Percentiles rank a stretch among this genome's conserved stretches.
Evolutionary conservation across 371 early-diverging fungal species (phyloP).

Genomic region (Zancudomyces culisetae): DNA sequence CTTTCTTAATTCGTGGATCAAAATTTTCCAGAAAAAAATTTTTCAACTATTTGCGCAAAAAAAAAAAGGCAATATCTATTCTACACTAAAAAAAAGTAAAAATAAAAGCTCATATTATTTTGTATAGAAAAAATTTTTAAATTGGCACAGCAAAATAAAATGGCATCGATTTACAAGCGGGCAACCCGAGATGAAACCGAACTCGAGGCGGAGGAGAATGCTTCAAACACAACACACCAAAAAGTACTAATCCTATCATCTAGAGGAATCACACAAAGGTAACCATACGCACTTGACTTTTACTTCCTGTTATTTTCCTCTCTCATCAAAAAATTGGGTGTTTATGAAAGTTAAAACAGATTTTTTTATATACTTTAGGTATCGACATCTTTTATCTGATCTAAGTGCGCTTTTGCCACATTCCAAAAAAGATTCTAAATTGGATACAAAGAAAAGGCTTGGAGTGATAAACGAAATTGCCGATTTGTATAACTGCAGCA

Average conservation of each 20-base stretch:
- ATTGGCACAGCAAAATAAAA: background rate
- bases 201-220: constrained; percentile 13
- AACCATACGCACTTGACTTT: constrained; percentile 7
- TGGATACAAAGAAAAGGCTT: constrained; percentile 79
- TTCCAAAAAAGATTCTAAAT: constrained; percentile 71
- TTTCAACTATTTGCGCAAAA: too few relatives aligned
- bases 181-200: constrained; percentile 17
- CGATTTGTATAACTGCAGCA: constrained; percentile 93
- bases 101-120: too few relatives aligned
- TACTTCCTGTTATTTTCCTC: too few relatives aligned
- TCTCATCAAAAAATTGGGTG: too few relatives aligned
- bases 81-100: too few relatives aligned
- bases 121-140: too few relatives aligned
- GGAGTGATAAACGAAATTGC: constrained; percentile 83
- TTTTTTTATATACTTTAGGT: constrained; percentile 31
- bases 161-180: constrained; percentile 24
- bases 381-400: constrained; percentile 80
- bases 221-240: constrained; percentile 56
- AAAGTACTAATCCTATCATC: constrained; percentile 74
- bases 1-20: too few relatives aligned
- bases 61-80: too few relatives aligned
- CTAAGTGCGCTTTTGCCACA: constrained; percentile 76
- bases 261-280: constrained; percentile 76
- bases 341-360: too few relatives aligned
- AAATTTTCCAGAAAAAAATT: too few relatives aligned